Conservation (phyloP, 202 grass and related monocot species). For the Musa balbisiana region DNA sequence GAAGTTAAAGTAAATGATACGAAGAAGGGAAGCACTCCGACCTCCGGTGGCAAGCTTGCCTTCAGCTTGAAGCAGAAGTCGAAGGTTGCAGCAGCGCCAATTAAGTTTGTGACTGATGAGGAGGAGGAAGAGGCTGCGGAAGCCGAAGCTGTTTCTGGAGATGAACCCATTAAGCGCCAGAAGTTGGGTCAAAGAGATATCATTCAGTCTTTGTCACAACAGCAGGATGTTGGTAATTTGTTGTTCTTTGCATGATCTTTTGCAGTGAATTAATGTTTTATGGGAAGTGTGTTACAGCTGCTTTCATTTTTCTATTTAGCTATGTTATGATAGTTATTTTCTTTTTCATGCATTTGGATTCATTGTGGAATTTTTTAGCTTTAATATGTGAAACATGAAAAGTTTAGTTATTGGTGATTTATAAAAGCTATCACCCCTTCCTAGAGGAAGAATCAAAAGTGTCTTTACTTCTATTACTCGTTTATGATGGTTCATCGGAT, state of each 20-base stretch:
- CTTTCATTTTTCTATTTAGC: too few species aligned
- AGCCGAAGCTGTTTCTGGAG: constrained; percentile 7
- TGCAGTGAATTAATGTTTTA: too few species aligned
- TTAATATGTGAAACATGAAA: too few species aligned
- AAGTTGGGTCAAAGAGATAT: constrained; percentile 31
- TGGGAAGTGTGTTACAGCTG: too few species aligned
- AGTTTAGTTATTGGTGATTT: too few species aligned
- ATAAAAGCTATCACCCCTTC: too few species aligned
- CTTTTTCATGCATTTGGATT: too few species aligned
- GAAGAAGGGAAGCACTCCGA: constrained; percentile 36
- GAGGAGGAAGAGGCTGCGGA: constrained; percentile 34
- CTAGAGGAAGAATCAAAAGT: too few species aligned
- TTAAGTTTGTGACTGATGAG: constrained; percentile 52
- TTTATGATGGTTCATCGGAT: too few species aligned
- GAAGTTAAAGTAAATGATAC: constrained; percentile 32
- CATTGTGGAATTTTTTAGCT: too few species aligned
- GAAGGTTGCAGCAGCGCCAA: constrained; percentile 43
- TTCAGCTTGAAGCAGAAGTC: constrained; percentile 92
- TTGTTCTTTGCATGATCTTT: constrained; percentile 22
- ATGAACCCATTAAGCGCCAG: constrained; percentile 41
- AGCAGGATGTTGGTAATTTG: constrained; percentile 79
- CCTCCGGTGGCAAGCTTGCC: constrained; percentile 57
- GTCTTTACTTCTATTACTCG: too few species aligned
- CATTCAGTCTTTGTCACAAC: constrained; percentile 13
- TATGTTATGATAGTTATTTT: too few species aligned